A percentile compares a stretch with the other conserved stretches of the same genome.
Evolutionary conservation across 225 moss, liverwort and hornwort genomes (phyloP).

Genomic region (Marchantia paleacea): DNA sequence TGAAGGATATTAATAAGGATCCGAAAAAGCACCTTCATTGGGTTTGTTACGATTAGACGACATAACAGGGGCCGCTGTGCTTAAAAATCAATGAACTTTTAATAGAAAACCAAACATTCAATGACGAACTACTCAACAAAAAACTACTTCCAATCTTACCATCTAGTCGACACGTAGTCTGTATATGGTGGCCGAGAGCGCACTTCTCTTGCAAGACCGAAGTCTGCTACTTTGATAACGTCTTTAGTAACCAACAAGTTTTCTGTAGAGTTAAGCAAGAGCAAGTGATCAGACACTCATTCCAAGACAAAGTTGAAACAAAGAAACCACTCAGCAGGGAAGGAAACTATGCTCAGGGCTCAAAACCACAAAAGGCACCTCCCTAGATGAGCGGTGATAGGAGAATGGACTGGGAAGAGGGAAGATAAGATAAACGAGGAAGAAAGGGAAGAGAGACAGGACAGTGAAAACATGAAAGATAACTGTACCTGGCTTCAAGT

Average conservation of each 20-base stretch:
- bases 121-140: neutral
- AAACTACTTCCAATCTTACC: slow-evolving; percentile 34
- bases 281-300: neutral
- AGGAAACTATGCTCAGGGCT: no score
- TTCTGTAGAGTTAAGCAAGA: slow-evolving; percentile 26
- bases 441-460: neutral
- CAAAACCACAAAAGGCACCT: no score
- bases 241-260: slow-evolving; percentile 74
- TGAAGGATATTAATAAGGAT: neutral
- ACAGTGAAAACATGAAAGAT: neutral
- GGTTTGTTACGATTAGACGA: neutral
- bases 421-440: no score
- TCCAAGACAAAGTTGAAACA: neutral
- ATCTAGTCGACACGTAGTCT: slow-evolving; percentile 71
- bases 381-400: no score
- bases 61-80: no score
- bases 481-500: slow-evolving; percentile 80
- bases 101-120: neutral
- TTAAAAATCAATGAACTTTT: neutral
- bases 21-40: neutral
- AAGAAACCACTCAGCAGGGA: no score
- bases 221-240: slow-evolving; percentile 73
- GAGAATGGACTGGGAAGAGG: no score
- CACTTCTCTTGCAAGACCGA: slow-evolving; percentile 70
- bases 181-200: slow-evolving; percentile 61